A percentile compares a stretch with the other conserved stretches of the same genome.
These are phyloP conservation scores for Umbelopsis isabellina DNA, from an alignment of 192 early-diverging fungal genomes.

Conservation along the genomic window DNA sequence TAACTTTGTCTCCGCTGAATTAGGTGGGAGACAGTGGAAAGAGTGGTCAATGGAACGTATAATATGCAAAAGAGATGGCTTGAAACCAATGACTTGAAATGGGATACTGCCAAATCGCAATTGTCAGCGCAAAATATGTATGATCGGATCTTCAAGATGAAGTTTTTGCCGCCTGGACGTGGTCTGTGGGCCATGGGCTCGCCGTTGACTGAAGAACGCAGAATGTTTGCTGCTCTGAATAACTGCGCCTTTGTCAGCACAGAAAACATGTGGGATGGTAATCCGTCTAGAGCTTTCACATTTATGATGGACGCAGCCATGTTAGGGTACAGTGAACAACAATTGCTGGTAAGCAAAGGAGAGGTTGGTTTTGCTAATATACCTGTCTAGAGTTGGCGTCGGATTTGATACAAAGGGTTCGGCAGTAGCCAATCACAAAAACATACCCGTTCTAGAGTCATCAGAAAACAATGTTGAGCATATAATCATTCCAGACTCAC, in stretches of 20 bases:
- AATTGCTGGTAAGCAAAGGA: no score
- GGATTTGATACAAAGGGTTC: conserved; percentile 55
- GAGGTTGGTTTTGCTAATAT: no score
- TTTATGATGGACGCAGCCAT: conserved; percentile 55
- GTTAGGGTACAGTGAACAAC: conserved; percentile 35
- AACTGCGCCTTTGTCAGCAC: conserved; percentile 57
- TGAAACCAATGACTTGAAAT: conserved; percentile 32
- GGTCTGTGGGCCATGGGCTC: conserved; percentile 58
- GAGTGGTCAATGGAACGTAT: conserved; percentile 56
- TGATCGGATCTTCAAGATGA: conserved; percentile 51
- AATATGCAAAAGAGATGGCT: conserved; percentile 49
- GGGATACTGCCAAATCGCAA: conserved; percentile 45
- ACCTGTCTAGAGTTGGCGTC: conserved; percentile 42
- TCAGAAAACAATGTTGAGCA: background rate
- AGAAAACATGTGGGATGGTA: conserved; percentile 47
- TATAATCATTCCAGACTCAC: conserved; percentile 45
- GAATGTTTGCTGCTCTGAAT: conserved; percentile 49
- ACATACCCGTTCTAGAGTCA: background rate
- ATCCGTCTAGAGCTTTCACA: conserved; percentile 40
- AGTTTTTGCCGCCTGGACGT: conserved; percentile 54
- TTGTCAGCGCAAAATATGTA: conserved; percentile 52
- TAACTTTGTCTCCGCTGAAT: background rate
- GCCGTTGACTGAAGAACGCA: conserved; percentile 47
- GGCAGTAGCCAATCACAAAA: conserved; percentile 4
- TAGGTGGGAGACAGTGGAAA: conserved; percentile 47